phyloP scores from a whole-genome alignment of 2,329 filamentous ascomycete species.

The Cercospora janseana region DNA sequence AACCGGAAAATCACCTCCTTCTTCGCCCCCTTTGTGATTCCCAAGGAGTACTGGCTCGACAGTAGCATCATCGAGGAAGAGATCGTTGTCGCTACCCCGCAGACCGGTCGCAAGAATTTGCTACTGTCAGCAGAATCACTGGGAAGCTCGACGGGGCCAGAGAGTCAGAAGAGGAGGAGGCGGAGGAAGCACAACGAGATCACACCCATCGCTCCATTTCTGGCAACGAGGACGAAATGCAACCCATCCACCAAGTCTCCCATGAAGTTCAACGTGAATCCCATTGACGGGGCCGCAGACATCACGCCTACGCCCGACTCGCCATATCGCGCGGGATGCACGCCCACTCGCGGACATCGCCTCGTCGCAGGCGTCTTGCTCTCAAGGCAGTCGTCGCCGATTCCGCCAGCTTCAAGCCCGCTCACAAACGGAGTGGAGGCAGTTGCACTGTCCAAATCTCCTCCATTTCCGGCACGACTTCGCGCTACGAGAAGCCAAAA shows the following conservation, averaged over 20 bases:
- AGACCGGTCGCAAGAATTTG: constrained; percentile 51
- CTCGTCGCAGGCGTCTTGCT: constrained; percentile 12
- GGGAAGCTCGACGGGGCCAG: no score
- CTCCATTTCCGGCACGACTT: no score
- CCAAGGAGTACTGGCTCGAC: constrained; percentile 28
- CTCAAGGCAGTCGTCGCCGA: constrained; percentile 8
- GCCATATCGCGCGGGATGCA: constrained; percentile 13
- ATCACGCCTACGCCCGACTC: constrained; percentile 22
- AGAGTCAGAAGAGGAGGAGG: constrained; percentile 6
- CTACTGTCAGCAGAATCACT: neutral
- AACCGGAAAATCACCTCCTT: constrained; percentile 44
- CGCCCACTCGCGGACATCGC: constrained; percentile 15
- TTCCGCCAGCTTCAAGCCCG: neutral
- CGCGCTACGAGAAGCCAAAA: no score
- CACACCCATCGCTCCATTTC: no score
- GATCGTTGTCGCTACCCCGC: constrained; percentile 29
- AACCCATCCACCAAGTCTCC: constrained; percentile 13
- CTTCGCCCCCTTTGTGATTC: constrained; percentile 44
- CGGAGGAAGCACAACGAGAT: no score
- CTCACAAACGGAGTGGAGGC: neutral
- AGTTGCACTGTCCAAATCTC: no score
- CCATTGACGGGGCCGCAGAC: constrained; percentile 15
- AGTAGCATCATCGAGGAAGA: constrained; percentile 28
- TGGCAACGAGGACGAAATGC: constrained; percentile 9
- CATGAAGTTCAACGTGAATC: constrained; percentile 14